Evolutionary conservation across 331 rosid genomes (phyloP).

Genomic region (Rhamnella rubrinervis): DNA sequence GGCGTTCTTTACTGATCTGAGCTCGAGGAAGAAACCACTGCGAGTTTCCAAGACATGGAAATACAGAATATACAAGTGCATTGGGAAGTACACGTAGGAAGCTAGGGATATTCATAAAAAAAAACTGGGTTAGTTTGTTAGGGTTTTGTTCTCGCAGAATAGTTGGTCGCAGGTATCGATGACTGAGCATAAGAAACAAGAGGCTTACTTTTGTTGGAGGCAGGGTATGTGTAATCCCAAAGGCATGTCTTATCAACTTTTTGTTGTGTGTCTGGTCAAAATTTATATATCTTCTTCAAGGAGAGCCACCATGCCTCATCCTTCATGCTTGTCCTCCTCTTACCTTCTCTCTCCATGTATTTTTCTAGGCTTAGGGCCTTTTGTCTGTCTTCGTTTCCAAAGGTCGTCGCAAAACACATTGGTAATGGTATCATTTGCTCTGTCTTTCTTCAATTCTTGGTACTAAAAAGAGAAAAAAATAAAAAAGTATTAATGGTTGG

Average conservation of each 20-base stretch:
- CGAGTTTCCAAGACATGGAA: slow-evolving; percentile 31
- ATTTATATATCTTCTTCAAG: slow-evolving; percentile 21
- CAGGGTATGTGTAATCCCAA: slow-evolving; percentile 42
- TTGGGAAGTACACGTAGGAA: slow-evolving; percentile 21
- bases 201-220: slow-evolving; percentile 21
- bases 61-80: background rate
- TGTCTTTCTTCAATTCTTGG: background rate
- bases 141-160: slow-evolving; percentile 5
- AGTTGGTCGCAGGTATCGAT: slow-evolving; percentile 26
- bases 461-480: background rate
- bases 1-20: background rate
- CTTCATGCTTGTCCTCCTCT: slow-evolving; percentile 4
- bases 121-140: slow-evolving; percentile 17
- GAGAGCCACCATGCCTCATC: slow-evolving; percentile 20
- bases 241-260: slow-evolving; percentile 53
- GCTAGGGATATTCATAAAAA: background rate
- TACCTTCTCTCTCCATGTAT: too few species aligned
- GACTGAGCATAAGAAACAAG: slow-evolving; percentile 10
- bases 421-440: slow-evolving; percentile 1
- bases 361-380: background rate
- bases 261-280: slow-evolving; percentile 20
- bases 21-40: slow-evolving; percentile 19
- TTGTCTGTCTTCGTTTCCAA: slow-evolving; percentile 16
- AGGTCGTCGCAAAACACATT: slow-evolving; percentile 4
- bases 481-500: slow-evolving; percentile 2